These are phyloP conservation scores for Cunninghamia lanceolata DNA, from an alignment of 75 land plant genomes.

Conservation along the genomic window DNA sequence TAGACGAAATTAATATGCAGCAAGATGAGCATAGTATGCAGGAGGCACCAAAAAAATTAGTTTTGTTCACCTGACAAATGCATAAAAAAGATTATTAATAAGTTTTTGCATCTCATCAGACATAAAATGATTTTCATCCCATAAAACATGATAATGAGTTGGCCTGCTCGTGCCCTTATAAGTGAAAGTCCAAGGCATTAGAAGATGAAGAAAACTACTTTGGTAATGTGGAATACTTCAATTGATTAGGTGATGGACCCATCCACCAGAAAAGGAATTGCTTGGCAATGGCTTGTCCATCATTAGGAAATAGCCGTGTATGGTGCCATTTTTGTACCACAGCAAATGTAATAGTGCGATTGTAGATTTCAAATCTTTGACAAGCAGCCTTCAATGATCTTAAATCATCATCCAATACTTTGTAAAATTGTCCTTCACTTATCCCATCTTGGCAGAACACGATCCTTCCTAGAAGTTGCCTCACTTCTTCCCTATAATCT, in stretches of 20 bases:
- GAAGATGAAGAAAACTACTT: neutral
- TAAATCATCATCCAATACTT: constrained; percentile 72
- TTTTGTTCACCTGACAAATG: constrained; percentile 78
- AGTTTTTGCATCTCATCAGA: constrained; percentile 83
- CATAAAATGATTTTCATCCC: constrained; percentile 72
- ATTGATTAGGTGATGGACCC: neutral
- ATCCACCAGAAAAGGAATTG: constrained; percentile 18
- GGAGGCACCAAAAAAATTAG: constrained; percentile 88
- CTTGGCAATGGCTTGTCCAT: constrained; percentile 13
- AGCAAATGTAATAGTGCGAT: constrained; percentile 69
- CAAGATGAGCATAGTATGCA: constrained; percentile 89
- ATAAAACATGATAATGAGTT: constrained; percentile 84
- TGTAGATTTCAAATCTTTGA: constrained; percentile 41
- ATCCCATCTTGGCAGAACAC: constrained; percentile 94
- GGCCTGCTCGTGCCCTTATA: constrained; percentile 92
- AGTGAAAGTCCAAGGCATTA: constrained; percentile 64
- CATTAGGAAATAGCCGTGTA: constrained; percentile 75
- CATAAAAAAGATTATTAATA: constrained; percentile 79
- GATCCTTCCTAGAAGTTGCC: constrained; percentile 46
- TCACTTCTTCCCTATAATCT: constrained; percentile 45
- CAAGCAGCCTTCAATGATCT: constrained; percentile 62
- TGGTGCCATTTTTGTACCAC: constrained; percentile 97
- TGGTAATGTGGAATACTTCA: neutral
- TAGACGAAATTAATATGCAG: no score
- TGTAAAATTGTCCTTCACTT: constrained; percentile 81